Conservation (phyloP, 23 red algal species). For the Gracilaria caudata region DNA sequence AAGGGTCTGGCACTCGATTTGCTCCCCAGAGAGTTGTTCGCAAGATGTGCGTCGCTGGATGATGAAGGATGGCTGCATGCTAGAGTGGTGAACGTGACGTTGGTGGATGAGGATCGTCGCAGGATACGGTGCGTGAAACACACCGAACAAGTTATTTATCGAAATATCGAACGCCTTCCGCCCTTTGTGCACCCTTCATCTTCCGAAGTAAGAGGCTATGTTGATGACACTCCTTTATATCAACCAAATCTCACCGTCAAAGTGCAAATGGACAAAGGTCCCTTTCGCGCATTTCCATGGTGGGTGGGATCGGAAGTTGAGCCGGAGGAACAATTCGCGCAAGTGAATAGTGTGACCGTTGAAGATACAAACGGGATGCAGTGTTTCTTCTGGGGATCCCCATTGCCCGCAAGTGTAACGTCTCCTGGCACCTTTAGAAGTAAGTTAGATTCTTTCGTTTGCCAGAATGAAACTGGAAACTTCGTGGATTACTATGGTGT, state of each 20-base stretch:
- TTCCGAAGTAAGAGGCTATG: no score
- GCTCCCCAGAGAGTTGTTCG: background rate
- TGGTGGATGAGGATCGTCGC: background rate
- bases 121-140: background rate
- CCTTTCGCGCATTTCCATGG: background rate
- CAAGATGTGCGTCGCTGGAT: background rate
- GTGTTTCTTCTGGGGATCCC: background rate
- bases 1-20: background rate
- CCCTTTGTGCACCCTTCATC: background rate
- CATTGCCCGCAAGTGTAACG: background rate
- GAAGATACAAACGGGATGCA: background rate
- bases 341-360: slow-evolving; percentile 2
- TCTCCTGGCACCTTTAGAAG: background rate
- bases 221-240: background rate
- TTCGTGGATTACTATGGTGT: background rate
- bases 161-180: background rate
- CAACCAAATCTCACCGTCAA: background rate
- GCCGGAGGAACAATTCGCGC: background rate
- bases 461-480: slow-evolving; percentile 10
- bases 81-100: background rate
- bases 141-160: background rate
- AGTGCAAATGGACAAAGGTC: background rate
- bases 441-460: background rate
- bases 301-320: background rate
- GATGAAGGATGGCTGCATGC: slow-evolving; percentile 1